Evolutionary conservation across 305 asterid genomes (phyloP).

Genomic region (Solanum chacoense): DNA sequence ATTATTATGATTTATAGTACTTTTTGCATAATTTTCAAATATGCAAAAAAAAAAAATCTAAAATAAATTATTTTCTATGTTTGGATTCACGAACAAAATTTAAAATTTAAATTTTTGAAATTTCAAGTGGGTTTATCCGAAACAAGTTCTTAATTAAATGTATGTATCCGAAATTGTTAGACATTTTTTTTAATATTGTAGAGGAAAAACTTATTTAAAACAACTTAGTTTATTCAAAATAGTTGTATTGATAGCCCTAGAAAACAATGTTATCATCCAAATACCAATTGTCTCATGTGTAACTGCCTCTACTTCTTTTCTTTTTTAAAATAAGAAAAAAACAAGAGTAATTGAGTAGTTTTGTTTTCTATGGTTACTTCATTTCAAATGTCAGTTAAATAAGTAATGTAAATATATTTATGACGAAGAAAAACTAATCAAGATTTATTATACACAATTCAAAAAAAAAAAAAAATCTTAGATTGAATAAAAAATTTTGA

Average conservation of each 20-base stretch:
- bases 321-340: too few species aligned
- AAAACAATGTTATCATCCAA: background rate
- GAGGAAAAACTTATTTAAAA: background rate
- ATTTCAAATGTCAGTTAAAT: background rate
- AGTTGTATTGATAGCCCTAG: background rate
- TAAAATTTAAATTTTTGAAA: too few species aligned
- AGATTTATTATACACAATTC: background rate
- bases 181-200: background rate
- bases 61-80: too few species aligned
- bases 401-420: background rate
- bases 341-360: too few species aligned
- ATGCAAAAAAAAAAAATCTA: too few species aligned
- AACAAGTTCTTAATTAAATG: too few species aligned
- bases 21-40: too few species aligned
- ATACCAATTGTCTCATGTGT: background rate
- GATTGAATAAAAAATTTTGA: background rate
- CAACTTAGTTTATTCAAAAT: background rate
- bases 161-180: background rate
- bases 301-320: background rate
- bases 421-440: background rate
- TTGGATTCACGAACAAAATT: background rate
- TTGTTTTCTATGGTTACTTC: background rate
- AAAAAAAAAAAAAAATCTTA: background rate
- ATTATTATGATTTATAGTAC: background rate
- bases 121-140: background rate